phyloP scores from a whole-genome alignment of 768 basidiomycete species.

The Infundibulicybe gibba region DNA sequence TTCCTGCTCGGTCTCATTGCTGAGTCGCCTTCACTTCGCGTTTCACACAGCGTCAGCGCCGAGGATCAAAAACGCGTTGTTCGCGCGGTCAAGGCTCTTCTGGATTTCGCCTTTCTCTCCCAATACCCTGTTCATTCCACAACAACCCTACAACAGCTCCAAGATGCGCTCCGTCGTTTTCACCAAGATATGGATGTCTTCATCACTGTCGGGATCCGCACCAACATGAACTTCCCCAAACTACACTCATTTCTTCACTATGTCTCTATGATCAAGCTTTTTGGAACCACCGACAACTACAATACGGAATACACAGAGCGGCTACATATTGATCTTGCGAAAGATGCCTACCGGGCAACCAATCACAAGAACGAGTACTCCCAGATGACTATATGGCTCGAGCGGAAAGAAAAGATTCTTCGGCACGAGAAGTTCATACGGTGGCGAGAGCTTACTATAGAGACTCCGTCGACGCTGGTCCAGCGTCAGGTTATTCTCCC shows the following conservation, averaged over 20 bases:
- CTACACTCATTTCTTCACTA: constrained; percentile 2
- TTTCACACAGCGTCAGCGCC: not conserved
- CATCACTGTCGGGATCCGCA: constrained; percentile 7
- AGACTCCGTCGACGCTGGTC: not conserved
- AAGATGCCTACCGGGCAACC: not conserved
- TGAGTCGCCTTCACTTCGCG: not conserved
- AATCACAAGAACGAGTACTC: constrained; percentile 8
- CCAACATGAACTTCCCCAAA: constrained; percentile 1
- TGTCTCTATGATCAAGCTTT: constrained; percentile 1
- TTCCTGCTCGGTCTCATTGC: not conserved
- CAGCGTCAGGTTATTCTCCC: not conserved
- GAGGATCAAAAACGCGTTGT: constrained; percentile 4
- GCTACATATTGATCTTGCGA: constrained; percentile 2
- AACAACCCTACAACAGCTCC: constrained; percentile 10
- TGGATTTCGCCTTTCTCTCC: constrained; percentile 21
- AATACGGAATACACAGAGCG: constrained; percentile 10
- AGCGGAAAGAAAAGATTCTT: constrained; percentile 24
- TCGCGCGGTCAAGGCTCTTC: constrained; percentile 8
- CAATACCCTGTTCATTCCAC: constrained; percentile 10
- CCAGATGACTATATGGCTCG: constrained; percentile 32
- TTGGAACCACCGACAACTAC: constrained; percentile 14
- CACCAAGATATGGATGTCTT: constrained; percentile 20
- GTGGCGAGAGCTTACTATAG: constrained; percentile 13
- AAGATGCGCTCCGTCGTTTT: constrained; percentile 13
- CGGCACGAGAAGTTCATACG: constrained; percentile 15